Conservation (phyloP, 2,329 filamentous ascomycete genomes). For the Talaromyces sp. region DNA sequence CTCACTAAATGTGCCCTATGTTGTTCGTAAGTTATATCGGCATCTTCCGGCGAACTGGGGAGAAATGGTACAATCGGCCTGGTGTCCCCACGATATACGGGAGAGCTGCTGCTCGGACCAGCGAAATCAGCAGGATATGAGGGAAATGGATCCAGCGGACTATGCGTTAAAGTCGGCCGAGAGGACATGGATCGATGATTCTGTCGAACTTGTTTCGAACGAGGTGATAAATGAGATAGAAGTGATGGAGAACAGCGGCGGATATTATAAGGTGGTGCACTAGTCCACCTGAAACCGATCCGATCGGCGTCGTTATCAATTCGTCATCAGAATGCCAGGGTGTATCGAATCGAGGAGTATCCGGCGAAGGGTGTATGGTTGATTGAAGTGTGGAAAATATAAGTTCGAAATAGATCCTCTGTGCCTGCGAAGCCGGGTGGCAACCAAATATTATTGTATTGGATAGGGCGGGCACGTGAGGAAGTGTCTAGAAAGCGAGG, state of each 20-base stretch:
- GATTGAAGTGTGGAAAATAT: not conserved
- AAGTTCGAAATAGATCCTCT: not conserved
- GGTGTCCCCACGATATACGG: slow-evolving; percentile 1
- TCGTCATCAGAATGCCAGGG: not conserved
- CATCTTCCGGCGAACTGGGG: slow-evolving; percentile 1
- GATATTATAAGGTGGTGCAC: not conserved
- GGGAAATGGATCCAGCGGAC: not conserved
- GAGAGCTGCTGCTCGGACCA: slow-evolving; percentile 4
- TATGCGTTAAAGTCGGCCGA: not conserved
- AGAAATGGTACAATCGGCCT: slow-evolving; percentile 3
- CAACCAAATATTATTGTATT: not conserved
- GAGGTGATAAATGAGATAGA: not conserved
- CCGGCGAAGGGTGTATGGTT: not conserved
- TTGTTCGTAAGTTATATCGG: not conserved
- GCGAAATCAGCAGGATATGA: slow-evolving; percentile 9
- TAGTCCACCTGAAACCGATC: slow-evolving; percentile 2
- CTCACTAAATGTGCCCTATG: slow-evolving; percentile 3
- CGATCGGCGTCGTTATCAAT: not conserved
- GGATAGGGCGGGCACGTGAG: slow-evolving; percentile 2
- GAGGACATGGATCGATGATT: slow-evolving; percentile 4
- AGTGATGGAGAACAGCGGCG: not conserved
- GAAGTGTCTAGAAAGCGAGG: slow-evolving; percentile 6
- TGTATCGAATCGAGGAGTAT: not conserved
- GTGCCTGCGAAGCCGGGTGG: not conserved
- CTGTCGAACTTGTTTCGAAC: not conserved